Evolutionary conservation across 2,329 filamentous ascomycete genomes (phyloP).

Genomic region (Elsinoe batatas): DNA sequence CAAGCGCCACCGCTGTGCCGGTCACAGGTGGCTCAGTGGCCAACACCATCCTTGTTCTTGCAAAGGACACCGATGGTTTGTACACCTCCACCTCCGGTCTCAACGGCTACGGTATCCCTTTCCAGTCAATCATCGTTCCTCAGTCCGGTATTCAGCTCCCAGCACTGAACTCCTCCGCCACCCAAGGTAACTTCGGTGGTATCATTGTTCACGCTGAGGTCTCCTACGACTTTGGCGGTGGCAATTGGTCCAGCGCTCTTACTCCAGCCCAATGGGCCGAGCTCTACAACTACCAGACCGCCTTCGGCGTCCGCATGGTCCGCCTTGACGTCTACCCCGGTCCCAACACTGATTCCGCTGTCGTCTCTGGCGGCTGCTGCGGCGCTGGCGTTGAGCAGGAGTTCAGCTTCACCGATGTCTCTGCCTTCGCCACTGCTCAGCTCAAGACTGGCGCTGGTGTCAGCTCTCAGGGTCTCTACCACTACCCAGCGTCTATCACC

Average conservation of each 20-base stretch:
- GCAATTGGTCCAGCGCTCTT: conserved; percentile 43
- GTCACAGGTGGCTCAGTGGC: conserved; percentile 16
- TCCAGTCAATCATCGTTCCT: conserved; percentile 44
- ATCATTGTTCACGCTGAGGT: conserved; percentile 48
- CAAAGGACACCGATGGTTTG: conserved; percentile 41
- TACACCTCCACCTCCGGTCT: conserved; percentile 44
- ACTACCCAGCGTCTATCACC: conserved; percentile 48
- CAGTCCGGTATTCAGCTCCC: conserved; percentile 43
- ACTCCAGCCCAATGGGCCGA: conserved; percentile 47
- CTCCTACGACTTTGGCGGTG: conserved; percentile 42
- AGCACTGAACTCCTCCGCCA: conserved; percentile 38
- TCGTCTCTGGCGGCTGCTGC: conserved; percentile 39
- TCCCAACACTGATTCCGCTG: conserved; percentile 37
- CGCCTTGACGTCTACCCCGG: conserved; percentile 49
- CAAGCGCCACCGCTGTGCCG: conserved; percentile 2
- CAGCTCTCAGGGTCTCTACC: conserved; percentile 44
- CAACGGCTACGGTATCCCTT: conserved; percentile 53
- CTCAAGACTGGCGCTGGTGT: conserved; percentile 42
- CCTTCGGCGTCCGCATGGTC: conserved; percentile 52
- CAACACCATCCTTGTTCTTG: conserved; percentile 47
- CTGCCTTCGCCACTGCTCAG: conserved; percentile 45
- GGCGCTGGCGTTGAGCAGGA: conserved; percentile 40
- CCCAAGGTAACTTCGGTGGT: conserved; percentile 48
- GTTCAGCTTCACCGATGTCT: conserved; percentile 45
- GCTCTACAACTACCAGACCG: conserved; percentile 48